Evolutionary conservation across 2,329 filamentous ascomycete species (phyloP), one percentile per base, ranked within the genome.

Genomic region (Arthrobotrys conoides): DNA sequence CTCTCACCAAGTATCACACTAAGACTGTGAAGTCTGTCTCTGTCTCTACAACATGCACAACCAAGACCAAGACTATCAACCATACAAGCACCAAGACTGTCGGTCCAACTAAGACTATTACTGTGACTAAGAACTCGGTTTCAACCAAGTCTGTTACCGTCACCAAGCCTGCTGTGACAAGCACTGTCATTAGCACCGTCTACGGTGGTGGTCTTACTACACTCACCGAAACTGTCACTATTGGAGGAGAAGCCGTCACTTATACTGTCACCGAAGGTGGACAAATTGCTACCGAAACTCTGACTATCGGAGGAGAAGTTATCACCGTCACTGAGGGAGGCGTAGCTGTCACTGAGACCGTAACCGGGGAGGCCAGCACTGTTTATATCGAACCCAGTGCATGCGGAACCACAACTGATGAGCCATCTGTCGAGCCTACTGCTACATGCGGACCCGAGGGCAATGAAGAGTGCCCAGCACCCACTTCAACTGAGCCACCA

Each of bases 31-130:
- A 69, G 24, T 59, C 49, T 14, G 49, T 69, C 33, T 69, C 66
- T 16, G 38, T 49, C 14, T 72, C 48, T 14, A 77, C 73, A 30
- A 71, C 57, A 18, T 71, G 66, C 51, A 55, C 51, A 24, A 76
- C 72, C 20, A 76, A 76, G 33, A 72, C 69, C 6, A 57, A 61
- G 41, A 75, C 53, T 10, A 16, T 63, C 18, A 63, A 61, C 41
- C 33, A 53, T 27, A 70, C 48, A 2, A 38, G 33, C 12, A 44
- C 76, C 8, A 65, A 33, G 61, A 65, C 61, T 14, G 61, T 51
- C 61, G 41, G 24, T 8, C 27, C 48, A 16, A 68, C 64, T 16
- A 68, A 61, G 66, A 48, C 49, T 6, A 14, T 55, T 38, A 24
- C 30, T 49, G n/a, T 51, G 6, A 70, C 63, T 30, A 68, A 68